Evolutionary conservation across 805 yeast species (phyloP).

Genomic region (Candida jianshihensis): DNA sequence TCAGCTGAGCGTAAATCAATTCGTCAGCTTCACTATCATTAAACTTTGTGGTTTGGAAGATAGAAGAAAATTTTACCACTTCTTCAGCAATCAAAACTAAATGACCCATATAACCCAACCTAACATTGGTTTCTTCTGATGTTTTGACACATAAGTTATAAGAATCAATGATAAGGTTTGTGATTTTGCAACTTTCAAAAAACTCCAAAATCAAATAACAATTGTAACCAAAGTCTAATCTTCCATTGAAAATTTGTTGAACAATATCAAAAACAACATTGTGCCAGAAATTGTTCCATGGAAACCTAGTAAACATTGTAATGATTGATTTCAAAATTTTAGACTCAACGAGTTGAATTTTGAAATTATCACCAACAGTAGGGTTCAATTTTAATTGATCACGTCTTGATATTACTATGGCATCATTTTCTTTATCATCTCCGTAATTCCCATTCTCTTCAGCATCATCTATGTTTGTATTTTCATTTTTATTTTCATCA

Average conservation of each 20-base stretch:
- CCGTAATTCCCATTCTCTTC: not conserved
- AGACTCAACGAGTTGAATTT: conserved; percentile 61
- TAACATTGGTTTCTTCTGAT: conserved; percentile 53
- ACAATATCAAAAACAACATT: conserved; percentile 80
- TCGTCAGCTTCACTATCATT: conserved; percentile 20
- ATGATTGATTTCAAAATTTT: conserved; percentile 51
- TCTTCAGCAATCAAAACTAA: conserved; percentile 90
- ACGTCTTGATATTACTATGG: conserved; percentile 7
- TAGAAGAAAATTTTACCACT: conserved; percentile 73
- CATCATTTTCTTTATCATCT: not conserved
- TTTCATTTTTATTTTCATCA: not conserved
- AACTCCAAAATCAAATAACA: conserved; percentile 55
- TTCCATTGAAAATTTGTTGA: conserved; percentile 76
- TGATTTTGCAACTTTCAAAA: conserved; percentile 51
- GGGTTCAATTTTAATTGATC: conserved; percentile 42
- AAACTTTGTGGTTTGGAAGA: conserved; percentile 20
- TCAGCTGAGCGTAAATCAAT: conserved; percentile 17
- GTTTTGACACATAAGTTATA: conserved; percentile 51
- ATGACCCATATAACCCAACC: conserved; percentile 97
- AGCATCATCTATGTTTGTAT: too few species aligned
- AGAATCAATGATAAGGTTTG: conserved; percentile 59
- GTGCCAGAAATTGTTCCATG: conserved; percentile 83
- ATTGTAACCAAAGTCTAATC: conserved; percentile 66
- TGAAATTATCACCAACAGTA: conserved; percentile 66
- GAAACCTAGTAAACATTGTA: conserved; percentile 62